Conservation (phyloP, 192 early-diverging fungal genomes). For the Powellomyces hirtus region DNA sequence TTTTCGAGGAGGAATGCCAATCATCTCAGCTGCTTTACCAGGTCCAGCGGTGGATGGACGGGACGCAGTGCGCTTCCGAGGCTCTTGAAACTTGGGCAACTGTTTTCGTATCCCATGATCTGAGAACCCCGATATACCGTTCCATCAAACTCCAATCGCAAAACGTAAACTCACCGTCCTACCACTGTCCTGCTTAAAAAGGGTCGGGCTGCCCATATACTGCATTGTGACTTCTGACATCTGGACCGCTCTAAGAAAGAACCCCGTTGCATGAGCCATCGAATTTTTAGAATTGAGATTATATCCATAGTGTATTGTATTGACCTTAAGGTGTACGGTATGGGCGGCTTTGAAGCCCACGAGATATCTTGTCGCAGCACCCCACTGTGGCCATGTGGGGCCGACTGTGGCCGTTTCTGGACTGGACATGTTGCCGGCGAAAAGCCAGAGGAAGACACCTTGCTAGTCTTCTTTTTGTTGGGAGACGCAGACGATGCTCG, state of each 20-base stretch:
- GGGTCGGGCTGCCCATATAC: background rate
- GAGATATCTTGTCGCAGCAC: background rate
- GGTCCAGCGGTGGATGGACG: background rate
- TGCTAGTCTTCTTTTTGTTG: background rate
- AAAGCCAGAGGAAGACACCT: background rate
- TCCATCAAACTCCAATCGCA: too few relatives aligned
- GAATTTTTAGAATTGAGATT: background rate
- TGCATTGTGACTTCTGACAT: conserved; percentile 7
- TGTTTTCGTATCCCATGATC: too few relatives aligned
- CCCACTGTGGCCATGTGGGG: background rate
- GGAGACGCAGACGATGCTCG: background rate
- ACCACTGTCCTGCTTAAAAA: background rate
- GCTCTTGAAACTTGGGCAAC: background rate
- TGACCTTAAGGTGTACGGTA: background rate
- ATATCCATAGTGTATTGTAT: background rate
- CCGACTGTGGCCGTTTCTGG: conserved; percentile 3
- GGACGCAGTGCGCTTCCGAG: background rate
- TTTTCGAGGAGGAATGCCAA: background rate
- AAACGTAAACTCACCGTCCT: background rate
- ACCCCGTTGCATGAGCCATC: background rate
- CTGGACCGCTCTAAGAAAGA: background rate
- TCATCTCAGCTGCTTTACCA: background rate
- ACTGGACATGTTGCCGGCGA: background rate
- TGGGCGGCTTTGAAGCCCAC: background rate
- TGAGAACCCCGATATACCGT: too few relatives aligned